Conservation (phyloP, 2,329 filamentous ascomycete genomes). For the Sporothrix pseudoabietina region DNA sequence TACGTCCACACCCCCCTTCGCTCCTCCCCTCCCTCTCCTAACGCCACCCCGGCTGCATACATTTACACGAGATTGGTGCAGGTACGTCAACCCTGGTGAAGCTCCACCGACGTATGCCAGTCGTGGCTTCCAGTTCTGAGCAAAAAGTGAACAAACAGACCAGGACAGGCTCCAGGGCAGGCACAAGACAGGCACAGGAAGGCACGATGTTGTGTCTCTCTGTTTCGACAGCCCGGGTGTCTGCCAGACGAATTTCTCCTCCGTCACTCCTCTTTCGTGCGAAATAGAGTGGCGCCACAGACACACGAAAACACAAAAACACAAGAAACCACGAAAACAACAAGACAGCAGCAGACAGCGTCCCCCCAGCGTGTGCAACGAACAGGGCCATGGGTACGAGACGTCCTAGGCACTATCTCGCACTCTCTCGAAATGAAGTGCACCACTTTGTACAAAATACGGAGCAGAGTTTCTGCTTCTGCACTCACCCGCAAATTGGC, state of each 20-base stretch:
- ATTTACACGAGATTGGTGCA: slow-evolving; percentile 16
- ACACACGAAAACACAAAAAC: background rate
- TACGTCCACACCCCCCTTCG: background rate
- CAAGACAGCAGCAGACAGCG: background rate
- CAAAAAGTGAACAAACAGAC: slow-evolving; percentile 1
- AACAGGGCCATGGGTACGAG: background rate
- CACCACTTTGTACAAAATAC: slow-evolving; percentile 7
- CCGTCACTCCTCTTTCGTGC: background rate
- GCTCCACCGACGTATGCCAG: slow-evolving; percentile 21
- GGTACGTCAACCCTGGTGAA: slow-evolving; percentile 24
- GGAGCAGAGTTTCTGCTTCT: slow-evolving; percentile 18
- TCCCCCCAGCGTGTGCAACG: background rate
- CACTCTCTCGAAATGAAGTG: slow-evolving; percentile 9
- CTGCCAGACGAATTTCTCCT: background rate
- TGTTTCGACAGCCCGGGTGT: background rate
- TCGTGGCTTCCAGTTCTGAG: slow-evolving; percentile 21
- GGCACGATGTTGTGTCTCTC: slow-evolving; percentile 7
- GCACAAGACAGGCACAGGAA: background rate
- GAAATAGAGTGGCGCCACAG: slow-evolving; percentile 16
- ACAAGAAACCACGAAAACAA: background rate
- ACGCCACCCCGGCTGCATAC: slow-evolving; percentile 16
- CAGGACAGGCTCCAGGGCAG: background rate
- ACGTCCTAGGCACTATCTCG: background rate
- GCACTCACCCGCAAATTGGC: slow-evolving; percentile 25
- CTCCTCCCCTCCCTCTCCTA: background rate